A percentile compares a stretch with the other conserved stretches of the same genome.
phyloP scores from a whole-genome alignment of 192 early-diverging fungal species.

The Podila horticola region DNA sequence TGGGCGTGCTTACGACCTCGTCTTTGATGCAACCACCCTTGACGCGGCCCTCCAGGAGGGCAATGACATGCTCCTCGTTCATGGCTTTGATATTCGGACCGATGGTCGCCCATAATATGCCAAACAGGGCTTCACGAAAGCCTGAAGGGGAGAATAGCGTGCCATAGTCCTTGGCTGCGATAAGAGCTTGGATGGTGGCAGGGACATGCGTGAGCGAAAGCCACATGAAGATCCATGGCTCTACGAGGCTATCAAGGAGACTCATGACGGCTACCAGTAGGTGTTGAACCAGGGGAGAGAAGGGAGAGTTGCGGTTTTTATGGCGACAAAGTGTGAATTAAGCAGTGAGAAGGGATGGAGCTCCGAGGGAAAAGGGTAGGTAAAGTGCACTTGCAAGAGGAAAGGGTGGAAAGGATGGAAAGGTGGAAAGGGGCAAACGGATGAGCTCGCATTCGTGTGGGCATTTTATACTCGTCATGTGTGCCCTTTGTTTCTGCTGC shows the following conservation, averaged over 20 bases:
- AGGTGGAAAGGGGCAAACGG: too few relatives aligned
- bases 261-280: neutral
- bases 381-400: too few relatives aligned
- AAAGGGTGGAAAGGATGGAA: too few relatives aligned
- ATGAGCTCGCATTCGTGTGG: too few relatives aligned
- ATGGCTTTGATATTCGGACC: neutral
- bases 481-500: too few relatives aligned
- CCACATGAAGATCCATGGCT: conserved; percentile 12
- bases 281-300: neutral
- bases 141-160: conserved; percentile 7
- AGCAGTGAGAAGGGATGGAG: too few relatives aligned
- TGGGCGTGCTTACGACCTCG: conserved; percentile 5
- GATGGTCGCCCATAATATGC: conserved; percentile 7
- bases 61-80: conserved; percentile 3
- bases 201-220: conserved; percentile 4
- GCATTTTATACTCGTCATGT: too few relatives aligned
- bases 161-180: conserved; percentile 12
- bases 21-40: conserved; percentile 6
- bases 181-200: neutral
- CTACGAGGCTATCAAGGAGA: neutral
- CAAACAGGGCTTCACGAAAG: conserved; percentile 13
- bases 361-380: too few relatives aligned
- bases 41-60: conserved; percentile 9
- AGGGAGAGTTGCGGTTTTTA: too few relatives aligned
- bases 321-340: too few relatives aligned